Percentiles rank a stretch among this genome's conserved stretches.
Evolutionary conservation across 495 filamentous ascomycete species (phyloP).

Genomic region (Podospora conica): DNA sequence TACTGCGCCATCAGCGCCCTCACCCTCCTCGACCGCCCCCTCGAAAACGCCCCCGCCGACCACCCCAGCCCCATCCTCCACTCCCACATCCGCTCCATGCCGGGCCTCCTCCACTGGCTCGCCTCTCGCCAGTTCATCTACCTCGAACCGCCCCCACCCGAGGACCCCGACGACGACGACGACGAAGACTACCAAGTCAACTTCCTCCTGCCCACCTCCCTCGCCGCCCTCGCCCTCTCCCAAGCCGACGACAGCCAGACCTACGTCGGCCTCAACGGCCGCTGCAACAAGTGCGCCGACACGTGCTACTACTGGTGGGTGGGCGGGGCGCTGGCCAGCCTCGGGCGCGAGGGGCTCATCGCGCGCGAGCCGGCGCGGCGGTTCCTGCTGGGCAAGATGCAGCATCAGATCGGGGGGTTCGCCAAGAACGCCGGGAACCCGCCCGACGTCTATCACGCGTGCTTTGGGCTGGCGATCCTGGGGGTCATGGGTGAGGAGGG

Average conservation of each 20-base stretch:
- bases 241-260: constrained; percentile 25
- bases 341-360: constrained; percentile 57
- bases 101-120: constrained; percentile 34
- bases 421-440: constrained; percentile 72
- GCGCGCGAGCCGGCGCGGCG: constrained; percentile 54
- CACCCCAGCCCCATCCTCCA: constrained; percentile 29
- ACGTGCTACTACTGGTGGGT: constrained; percentile 97
- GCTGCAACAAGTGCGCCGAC: constrained; percentile 81
- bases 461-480: constrained; percentile 76
- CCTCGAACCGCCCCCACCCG: constrained; percentile 36
- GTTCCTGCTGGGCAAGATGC: constrained; percentile 83
- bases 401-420: constrained; percentile 87
- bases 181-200: constrained; percentile 39
- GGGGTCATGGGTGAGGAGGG: constrained; percentile 57
- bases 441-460: constrained; percentile 89
- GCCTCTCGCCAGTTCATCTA: constrained; percentile 59
- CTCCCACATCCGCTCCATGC: constrained; percentile 32
- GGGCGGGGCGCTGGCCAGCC: constrained; percentile 60
- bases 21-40: constrained; percentile 56
- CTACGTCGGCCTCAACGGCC: constrained; percentile 71
- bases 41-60: constrained; percentile 22
- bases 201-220: constrained; percentile 27
- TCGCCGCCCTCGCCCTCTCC: constrained; percentile 31
- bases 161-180: constrained; percentile 37
- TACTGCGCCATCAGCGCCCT: constrained; percentile 78